Evolutionary conservation across 2,329 filamentous ascomycete genomes (phyloP).

Genomic region (Diaporthe sp.): DNA sequence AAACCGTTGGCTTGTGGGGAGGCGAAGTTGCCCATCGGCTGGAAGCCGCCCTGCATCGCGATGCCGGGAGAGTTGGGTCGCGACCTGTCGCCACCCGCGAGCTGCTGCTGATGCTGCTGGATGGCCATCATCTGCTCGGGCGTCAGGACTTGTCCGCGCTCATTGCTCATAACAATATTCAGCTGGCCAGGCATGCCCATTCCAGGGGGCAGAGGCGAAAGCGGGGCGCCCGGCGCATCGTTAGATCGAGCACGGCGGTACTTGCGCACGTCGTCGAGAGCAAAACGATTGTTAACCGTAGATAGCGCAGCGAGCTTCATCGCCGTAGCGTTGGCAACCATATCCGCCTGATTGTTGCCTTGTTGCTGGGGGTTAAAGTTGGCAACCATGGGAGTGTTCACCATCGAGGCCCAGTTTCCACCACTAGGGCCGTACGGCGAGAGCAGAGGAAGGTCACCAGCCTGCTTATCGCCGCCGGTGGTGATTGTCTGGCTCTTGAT

Average conservation of each 20-base stretch:
- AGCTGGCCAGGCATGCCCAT: constrained; percentile 65
- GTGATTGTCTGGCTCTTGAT: constrained; percentile 89
- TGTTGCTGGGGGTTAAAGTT: constrained; percentile 81
- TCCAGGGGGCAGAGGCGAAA: constrained; percentile 76
- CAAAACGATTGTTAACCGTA: constrained; percentile 98
- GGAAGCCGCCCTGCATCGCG: constrained; percentile 65
- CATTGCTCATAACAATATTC: constrained; percentile 94
- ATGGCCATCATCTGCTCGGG: constrained; percentile 88
- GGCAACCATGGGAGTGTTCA: constrained; percentile 95
- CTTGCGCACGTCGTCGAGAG: constrained; percentile 95
- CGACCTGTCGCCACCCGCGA: constrained; percentile 78
- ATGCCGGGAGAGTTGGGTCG: constrained; percentile 92
- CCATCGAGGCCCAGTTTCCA: constrained; percentile 98
- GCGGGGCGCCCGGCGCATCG: constrained; percentile 75
- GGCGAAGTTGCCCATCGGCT: constrained; percentile 79
- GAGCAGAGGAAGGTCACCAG: constrained; percentile 82
- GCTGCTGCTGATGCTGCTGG: constrained; percentile 69
- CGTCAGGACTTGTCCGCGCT: constrained; percentile 88
- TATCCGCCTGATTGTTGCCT: constrained; percentile 84
- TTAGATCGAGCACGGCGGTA: constrained; percentile 93
- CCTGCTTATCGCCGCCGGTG: constrained; percentile 76
- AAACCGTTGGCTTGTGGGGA: constrained; percentile 97
- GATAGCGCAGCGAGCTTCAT: constrained; percentile 99
- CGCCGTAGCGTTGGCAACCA: constrained; percentile 98
- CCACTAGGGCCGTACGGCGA: constrained; percentile 86